Evolutionary conservation across 2,329 filamentous ascomycete genomes (phyloP).

Genomic region (Phialemonium atrogriseum): DNA sequence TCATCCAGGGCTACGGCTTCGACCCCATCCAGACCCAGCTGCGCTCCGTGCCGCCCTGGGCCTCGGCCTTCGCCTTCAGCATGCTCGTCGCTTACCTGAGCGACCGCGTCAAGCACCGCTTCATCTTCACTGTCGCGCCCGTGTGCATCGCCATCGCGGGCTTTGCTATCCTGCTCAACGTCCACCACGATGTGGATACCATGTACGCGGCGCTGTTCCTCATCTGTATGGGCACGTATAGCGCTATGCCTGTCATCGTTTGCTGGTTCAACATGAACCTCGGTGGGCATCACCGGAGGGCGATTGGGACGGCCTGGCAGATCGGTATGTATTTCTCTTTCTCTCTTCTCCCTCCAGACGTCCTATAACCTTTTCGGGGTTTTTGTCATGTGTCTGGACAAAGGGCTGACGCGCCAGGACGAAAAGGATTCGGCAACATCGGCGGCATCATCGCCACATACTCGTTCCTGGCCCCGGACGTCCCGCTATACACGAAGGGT

Average conservation of each 20-base stretch:
- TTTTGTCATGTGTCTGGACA: too few relatives aligned
- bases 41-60: slow-evolving; percentile 50
- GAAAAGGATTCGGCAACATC: slow-evolving; percentile 61
- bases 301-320: slow-evolving; percentile 68
- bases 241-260: slow-evolving; percentile 80
- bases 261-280: slow-evolving; percentile 82
- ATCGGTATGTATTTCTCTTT: slow-evolving; percentile 34
- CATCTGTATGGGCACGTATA: slow-evolving; percentile 70
- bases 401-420: too few relatives aligned
- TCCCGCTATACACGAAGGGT: slow-evolving; percentile 60
- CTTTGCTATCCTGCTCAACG: slow-evolving; percentile 64
- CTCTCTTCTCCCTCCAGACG: not conserved
- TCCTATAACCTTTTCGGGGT: too few relatives aligned
- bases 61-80: slow-evolving; percentile 67
- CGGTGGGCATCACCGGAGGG: slow-evolving; percentile 61
- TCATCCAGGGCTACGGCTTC: slow-evolving; percentile 61
- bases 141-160: slow-evolving; percentile 64
- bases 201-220: slow-evolving; percentile 80
- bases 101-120: slow-evolving; percentile 65
- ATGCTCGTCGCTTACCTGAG: slow-evolving; percentile 67
- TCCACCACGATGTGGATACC: slow-evolving; percentile 57
- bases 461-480: slow-evolving; percentile 57
- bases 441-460: slow-evolving; percentile 73
- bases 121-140: slow-evolving; percentile 61
- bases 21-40: slow-evolving; percentile 48